Evolutionary conservation across 208 protist species (phyloP).

Genomic region (Trypanosoma vivax): DNA sequence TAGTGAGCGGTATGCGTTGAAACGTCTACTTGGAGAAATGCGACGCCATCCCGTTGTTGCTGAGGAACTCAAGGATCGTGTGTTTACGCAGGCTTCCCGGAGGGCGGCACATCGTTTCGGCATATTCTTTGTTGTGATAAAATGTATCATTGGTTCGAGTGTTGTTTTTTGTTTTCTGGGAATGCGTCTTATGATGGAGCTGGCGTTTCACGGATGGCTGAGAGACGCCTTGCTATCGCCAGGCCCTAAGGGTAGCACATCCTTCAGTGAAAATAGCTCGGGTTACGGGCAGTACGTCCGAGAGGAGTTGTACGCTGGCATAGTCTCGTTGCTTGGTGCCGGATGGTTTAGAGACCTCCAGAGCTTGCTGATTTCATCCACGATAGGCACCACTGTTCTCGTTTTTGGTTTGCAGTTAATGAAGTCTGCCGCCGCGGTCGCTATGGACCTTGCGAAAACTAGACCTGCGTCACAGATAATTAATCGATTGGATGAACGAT

Average conservation of each 20-base stretch:
- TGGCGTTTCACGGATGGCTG: constrained; percentile 9
- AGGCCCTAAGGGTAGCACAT: neutral
- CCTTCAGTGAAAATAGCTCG: neutral
- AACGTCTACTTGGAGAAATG: neutral
- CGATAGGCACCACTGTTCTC: constrained; percentile 10
- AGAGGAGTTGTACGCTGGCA: constrained; percentile 2
- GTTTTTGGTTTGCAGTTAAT: constrained; percentile 16
- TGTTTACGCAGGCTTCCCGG: constrained; percentile 12
- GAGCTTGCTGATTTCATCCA: constrained; percentile 14
- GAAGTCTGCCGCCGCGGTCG: constrained; percentile 10
- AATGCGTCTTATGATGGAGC: constrained; percentile 14
- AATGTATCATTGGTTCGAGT: constrained; percentile 14
- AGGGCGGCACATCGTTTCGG: constrained; percentile 7
- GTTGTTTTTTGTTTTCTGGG: constrained; percentile 11
- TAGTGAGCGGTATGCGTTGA: neutral
- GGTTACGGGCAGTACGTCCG: neutral
- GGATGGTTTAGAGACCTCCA: constrained; percentile 18
- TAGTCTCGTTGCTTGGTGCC: constrained; percentile 6
- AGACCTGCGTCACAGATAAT: constrained; percentile 1
- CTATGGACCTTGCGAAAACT: constrained; percentile 1
- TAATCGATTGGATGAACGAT: constrained; percentile 5
- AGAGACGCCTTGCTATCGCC: neutral
- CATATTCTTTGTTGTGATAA: constrained; percentile 13
- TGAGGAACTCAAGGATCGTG: constrained; percentile 5
- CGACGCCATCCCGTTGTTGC: neutral